Percentiles rank a stretch among this genome's conserved stretches.
These are phyloP conservation scores for Clavispora phyllophila DNA, from an alignment of 805 yeast genomes.

Conservation along the genomic window DNA sequence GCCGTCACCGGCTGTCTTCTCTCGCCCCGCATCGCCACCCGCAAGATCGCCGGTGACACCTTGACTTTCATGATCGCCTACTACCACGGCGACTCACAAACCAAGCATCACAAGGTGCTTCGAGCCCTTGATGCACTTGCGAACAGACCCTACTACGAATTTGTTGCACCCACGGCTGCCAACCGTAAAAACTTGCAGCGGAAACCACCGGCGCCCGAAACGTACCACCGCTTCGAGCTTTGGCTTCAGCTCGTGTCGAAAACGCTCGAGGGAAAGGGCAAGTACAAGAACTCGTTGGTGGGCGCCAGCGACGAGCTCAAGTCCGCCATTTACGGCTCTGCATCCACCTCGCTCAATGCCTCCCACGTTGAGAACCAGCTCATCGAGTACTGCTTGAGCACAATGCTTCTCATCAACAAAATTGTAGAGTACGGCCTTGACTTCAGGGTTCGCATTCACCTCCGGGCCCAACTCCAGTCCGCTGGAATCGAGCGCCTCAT, in stretches of 20 bases:
- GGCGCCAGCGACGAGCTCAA: constrained; percentile 86
- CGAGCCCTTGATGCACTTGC: constrained; percentile 46
- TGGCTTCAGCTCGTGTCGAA: constrained; percentile 67
- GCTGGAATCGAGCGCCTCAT: constrained; percentile 21
- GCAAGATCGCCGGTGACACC: constrained; percentile 77
- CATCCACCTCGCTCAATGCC: constrained; percentile 34
- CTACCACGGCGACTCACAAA: constrained; percentile 26
- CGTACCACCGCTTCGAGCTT: constrained; percentile 53
- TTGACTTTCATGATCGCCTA: constrained; percentile 45
- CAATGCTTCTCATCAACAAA: constrained; percentile 66
- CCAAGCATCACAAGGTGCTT: constrained; percentile 53
- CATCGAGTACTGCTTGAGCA: constrained; percentile 64
- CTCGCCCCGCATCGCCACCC: constrained; percentile 69
- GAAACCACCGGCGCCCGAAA: constrained; percentile 30
- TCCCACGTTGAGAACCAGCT: constrained; percentile 54
- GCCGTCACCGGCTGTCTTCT: constrained; percentile 68
- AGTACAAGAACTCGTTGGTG: constrained; percentile 76
- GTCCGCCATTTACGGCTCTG: constrained; percentile 12
- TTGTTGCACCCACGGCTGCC: constrained; percentile 16
- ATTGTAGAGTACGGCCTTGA: constrained; percentile 46
- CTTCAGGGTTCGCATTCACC: constrained; percentile 44
- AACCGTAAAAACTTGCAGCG: constrained; percentile 28
- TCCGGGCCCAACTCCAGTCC: constrained; percentile 45
- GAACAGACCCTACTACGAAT: constrained; percentile 34
- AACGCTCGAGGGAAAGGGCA: constrained; percentile 81